Conservation (phyloP, 2,329 filamentous ascomycete genomes). For the Ambrosiella beaveri region DNA sequence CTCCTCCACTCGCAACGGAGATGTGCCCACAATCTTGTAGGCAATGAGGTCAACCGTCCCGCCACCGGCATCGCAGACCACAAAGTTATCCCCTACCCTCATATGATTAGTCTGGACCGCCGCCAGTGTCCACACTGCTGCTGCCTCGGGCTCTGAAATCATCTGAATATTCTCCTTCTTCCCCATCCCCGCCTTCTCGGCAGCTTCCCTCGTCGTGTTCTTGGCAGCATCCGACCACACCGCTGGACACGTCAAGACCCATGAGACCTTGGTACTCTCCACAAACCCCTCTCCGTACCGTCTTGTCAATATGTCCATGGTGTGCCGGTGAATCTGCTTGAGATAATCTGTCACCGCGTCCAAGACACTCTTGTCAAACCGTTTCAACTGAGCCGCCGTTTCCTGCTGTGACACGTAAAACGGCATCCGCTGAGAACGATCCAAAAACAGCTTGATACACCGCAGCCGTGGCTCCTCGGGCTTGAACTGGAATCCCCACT, state of each 20-base stretch:
- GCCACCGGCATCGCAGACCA: slow-evolving; percentile 46
- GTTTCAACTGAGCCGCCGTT: slow-evolving; percentile 58
- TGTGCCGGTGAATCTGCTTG: slow-evolving; percentile 58
- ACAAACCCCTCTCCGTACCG: slow-evolving; percentile 67
- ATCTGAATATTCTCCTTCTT: slow-evolving; percentile 52
- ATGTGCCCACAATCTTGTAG: slow-evolving; percentile 60
- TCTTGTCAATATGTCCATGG: slow-evolving; percentile 57
- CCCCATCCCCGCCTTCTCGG: slow-evolving; percentile 65
- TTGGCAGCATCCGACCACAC: slow-evolving; percentile 80
- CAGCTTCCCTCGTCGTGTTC: slow-evolving; percentile 62
- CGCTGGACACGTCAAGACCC: slow-evolving; percentile 65
- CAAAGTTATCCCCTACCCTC: slow-evolving; percentile 48
- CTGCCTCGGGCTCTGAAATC: slow-evolving; percentile 67
- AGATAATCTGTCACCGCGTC: slow-evolving; percentile 69
- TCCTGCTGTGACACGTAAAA: slow-evolving; percentile 66
- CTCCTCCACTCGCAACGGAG: slow-evolving; percentile 57
- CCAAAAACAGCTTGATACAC: slow-evolving; percentile 73
- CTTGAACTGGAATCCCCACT: slow-evolving; percentile 74
- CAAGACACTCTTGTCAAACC: slow-evolving; percentile 58
- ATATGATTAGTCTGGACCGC: slow-evolving; percentile 61
- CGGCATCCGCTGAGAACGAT: slow-evolving; percentile 62
- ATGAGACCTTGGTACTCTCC: slow-evolving; percentile 57
- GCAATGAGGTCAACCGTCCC: slow-evolving; percentile 60
- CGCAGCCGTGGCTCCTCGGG: slow-evolving; percentile 59
- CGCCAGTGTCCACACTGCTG: slow-evolving; percentile 63